phyloP scores from a whole-genome alignment of 2,329 filamentous ascomycete genomes.

The Pseudonectria buxi region DNA sequence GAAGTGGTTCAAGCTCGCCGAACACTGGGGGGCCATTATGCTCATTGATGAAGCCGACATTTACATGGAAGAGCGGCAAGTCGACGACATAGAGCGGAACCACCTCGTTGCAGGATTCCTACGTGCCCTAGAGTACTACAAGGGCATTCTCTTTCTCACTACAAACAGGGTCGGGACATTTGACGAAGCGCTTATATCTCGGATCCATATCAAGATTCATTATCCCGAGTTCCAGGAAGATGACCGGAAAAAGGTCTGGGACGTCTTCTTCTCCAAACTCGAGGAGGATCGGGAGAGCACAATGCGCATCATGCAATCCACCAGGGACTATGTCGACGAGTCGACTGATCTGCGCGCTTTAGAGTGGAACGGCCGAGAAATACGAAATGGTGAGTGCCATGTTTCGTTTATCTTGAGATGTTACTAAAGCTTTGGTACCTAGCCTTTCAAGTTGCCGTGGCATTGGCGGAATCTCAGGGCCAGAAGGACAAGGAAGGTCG shows the following conservation, averaged over 20 bases:
- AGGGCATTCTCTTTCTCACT: constrained; percentile 26
- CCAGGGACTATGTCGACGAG: constrained; percentile 1
- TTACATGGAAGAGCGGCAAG: constrained; percentile 6
- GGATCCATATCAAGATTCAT: constrained; percentile 23
- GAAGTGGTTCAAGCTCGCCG: constrained; percentile 12
- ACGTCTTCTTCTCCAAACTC: constrained; percentile 23
- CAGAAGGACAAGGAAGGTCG: constrained; percentile 8
- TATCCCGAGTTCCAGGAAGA: constrained; percentile 23
- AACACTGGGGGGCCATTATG: constrained; percentile 20
- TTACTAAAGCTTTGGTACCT: not conserved
- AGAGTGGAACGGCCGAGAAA: constrained; percentile 2
- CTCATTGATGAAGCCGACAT: constrained; percentile 24
- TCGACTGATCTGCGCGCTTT: not conserved
- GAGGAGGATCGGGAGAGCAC: constrained; percentile 15
- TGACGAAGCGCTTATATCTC: constrained; percentile 26
- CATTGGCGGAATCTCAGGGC: constrained; percentile 6
- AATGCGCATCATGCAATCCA: constrained; percentile 13
- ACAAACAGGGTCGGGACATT: constrained; percentile 24
- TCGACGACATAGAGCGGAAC: constrained; percentile 4
- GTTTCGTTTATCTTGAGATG: not conserved
- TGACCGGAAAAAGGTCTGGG: constrained; percentile 20
- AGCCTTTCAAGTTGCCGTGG: constrained; percentile 3
- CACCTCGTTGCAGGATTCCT: constrained; percentile 18
- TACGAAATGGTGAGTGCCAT: not conserved
- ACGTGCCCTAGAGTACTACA: constrained; percentile 22